Conservation (phyloP, 1,139 yeast species). For the Oligophagozyma castellii region DNA sequence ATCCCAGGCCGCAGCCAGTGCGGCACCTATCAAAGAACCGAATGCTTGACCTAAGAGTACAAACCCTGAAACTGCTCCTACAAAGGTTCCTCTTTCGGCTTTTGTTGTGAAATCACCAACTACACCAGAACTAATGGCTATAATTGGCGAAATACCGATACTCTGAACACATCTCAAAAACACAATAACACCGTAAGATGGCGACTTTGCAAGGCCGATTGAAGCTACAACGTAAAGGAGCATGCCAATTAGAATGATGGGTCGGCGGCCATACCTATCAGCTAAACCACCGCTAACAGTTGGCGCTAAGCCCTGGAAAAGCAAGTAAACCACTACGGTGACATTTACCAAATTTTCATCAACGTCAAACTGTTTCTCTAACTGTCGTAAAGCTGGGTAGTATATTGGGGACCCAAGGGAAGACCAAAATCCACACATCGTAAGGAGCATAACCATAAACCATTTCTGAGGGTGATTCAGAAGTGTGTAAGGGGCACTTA, state of each 20-base stretch:
- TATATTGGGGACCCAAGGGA: constrained; percentile 25
- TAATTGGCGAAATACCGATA: constrained; percentile 53
- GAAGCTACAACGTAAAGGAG: constrained; percentile 41
- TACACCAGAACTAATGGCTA: constrained; percentile 53
- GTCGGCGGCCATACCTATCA: constrained; percentile 58
- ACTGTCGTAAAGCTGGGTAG: constrained; percentile 23
- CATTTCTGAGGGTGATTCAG: constrained; percentile 18
- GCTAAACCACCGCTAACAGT: constrained; percentile 37
- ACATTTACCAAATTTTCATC: constrained; percentile 46
- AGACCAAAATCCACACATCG: constrained; percentile 25
- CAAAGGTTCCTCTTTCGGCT: constrained; percentile 48
- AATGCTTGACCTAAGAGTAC: constrained; percentile 61
- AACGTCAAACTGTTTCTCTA: constrained; percentile 40
- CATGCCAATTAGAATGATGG: constrained; percentile 42
- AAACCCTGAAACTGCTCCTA: constrained; percentile 51
- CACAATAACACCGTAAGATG: constrained; percentile 39
- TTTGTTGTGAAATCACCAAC: constrained; percentile 56
- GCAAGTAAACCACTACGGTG: constrained; percentile 56
- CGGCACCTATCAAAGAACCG: constrained; percentile 68
- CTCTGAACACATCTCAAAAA: constrained; percentile 56
- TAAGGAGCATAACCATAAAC: constrained; percentile 20
- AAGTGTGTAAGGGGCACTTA: constrained; percentile 13
- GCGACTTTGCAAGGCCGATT: constrained; percentile 44
- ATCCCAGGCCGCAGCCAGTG: constrained; percentile 40
- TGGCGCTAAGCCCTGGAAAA: constrained; percentile 63